Percentiles rank a stretch among this genome's conserved stretches.
Conservation (phyloP, 2,329 filamentous ascomycete genomes). For the Phyllosticta ampelicida region DNA sequence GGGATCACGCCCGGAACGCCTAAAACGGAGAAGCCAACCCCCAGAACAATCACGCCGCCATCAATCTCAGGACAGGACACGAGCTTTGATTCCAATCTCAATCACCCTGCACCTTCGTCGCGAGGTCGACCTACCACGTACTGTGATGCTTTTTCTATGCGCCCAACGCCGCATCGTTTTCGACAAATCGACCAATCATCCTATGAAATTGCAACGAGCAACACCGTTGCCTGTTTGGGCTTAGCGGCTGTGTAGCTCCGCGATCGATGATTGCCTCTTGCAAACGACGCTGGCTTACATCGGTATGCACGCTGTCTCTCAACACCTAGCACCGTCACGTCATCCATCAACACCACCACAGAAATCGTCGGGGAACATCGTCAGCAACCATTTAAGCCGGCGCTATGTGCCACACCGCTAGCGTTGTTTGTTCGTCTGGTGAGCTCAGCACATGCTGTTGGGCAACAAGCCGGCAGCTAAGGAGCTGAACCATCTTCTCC, state of each 20-base stretch:
- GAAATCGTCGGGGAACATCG: neutral
- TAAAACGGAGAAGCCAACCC: neutral
- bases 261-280: neutral
- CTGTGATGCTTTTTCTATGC: neutral
- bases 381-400: neutral
- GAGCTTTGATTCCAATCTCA: neutral
- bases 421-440: neutral
- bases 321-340: neutral
- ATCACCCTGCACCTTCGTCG: neutral
- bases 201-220: neutral
- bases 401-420: neutral
- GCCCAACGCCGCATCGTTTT: neutral
- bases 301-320: neutral
- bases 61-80: neutral
- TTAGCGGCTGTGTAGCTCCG: neutral
- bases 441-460: no score
- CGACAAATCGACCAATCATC: neutral
- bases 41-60: neutral
- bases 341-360: neutral
- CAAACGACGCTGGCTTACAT: neutral
- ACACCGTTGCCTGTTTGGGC: neutral
- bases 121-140: neutral
- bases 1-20: neutral
- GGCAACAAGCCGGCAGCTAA: no score
- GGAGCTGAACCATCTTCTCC: no score